Percentiles rank a stretch among this genome's conserved stretches.
These are phyloP conservation scores for Phtheirospermum japonicum DNA, from an alignment of 257 asterid genomes.

Conservation along the genomic window DNA sequence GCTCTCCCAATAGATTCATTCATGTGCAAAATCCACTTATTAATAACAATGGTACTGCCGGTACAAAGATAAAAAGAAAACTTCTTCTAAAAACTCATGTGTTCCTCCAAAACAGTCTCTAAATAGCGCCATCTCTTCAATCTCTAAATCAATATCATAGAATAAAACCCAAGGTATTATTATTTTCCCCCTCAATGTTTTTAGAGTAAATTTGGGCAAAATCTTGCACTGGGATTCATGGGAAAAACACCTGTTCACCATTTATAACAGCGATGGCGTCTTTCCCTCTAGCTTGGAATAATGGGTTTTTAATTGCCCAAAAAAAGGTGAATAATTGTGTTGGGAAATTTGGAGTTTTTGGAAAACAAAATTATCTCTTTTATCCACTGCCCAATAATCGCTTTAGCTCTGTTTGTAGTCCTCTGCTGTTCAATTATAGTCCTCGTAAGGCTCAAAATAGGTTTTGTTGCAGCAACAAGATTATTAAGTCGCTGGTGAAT, in stretches of 20 bases:
- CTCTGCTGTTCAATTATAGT: conserved; percentile 38
- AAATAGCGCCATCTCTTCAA: too few species aligned
- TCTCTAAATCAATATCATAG: too few species aligned
- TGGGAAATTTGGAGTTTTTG: conserved; percentile 35
- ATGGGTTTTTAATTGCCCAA: conserved; percentile 41
- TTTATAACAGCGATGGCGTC: conserved; percentile 57
- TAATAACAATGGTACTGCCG: too few species aligned
- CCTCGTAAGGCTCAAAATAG: conserved; percentile 38
- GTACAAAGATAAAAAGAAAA: too few species aligned
- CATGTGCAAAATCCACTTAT: too few species aligned
- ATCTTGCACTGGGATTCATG: conserved; percentile 34
- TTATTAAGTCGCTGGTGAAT: conserved; percentile 38
- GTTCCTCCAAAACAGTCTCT: too few species aligned
- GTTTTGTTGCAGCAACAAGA: conserved; percentile 40
- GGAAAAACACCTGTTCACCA: conserved; percentile 25
- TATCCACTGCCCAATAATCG: conserved; percentile 36
- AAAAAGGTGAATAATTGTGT: conserved; percentile 40
- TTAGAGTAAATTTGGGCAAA: conserved; percentile 21
- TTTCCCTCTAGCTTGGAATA: conserved; percentile 60
- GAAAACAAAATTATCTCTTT: conserved; percentile 28
- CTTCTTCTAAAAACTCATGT: too few species aligned
- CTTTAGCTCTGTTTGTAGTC: conserved; percentile 36
- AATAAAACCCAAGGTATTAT: conserved; percentile 27
- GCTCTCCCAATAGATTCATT: too few species aligned
- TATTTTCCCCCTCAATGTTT: conserved; percentile 20